Evolutionary conservation across 495 filamentous ascomycete genomes (phyloP).

Genomic region (Podospora australis): DNA sequence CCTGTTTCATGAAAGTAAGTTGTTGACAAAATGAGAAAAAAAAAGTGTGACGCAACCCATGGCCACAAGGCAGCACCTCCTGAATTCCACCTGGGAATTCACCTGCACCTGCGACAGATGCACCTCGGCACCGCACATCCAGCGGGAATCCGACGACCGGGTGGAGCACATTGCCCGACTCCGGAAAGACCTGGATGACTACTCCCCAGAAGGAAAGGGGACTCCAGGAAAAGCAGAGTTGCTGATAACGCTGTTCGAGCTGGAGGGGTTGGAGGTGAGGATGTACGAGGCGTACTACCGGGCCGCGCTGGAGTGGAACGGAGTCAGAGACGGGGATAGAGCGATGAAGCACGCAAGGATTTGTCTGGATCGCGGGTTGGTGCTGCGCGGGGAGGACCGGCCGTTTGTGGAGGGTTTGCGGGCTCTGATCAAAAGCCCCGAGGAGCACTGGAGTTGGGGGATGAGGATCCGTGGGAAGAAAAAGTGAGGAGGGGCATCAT

Average conservation of each 20-base stretch:
- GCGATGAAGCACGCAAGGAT: not conserved
- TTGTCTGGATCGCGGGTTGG: not conserved
- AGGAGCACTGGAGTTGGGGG: constrained; percentile 1
- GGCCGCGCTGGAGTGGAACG: not conserved
- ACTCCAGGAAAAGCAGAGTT: not conserved
- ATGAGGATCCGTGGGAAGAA: not conserved
- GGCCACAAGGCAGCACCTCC: constrained; percentile 17
- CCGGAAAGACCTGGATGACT: constrained; percentile 26
- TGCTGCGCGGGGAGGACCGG: not conserved
- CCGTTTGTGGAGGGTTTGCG: not conserved
- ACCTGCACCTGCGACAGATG: constrained; percentile 29
- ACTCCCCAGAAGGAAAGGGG: constrained; percentile 7
- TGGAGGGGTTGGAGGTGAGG: not conserved
- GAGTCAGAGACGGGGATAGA: not conserved
- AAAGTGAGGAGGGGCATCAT: no score
- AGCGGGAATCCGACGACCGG: constrained; percentile 26
- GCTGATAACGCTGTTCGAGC: not conserved
- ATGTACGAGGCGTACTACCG: not conserved
- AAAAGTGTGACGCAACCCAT: constrained; percentile 25
- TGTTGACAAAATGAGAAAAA: not conserved
- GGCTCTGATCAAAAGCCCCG: not conserved
- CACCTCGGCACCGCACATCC: constrained; percentile 19
- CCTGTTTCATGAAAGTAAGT: not conserved
- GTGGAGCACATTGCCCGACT: constrained; percentile 20
- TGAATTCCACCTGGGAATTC: constrained; percentile 29